phyloP scores from a whole-genome alignment of 1,139 yeast species.

The Arxiozyma telluris region DNA sequence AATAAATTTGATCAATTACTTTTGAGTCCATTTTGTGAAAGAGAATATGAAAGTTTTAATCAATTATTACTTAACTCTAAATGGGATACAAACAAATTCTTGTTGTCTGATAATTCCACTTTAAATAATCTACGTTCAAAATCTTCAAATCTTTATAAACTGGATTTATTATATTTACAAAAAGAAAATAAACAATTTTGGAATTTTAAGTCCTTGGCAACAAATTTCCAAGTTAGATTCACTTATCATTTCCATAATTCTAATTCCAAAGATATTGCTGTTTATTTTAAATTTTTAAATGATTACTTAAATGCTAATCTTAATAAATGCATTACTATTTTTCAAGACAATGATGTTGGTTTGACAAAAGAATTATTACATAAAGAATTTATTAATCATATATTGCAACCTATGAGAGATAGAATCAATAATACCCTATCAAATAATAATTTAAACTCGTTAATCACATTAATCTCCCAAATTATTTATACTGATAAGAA shows the following conservation, averaged over 20 bases:
- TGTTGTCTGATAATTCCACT: slow-evolving; percentile 12
- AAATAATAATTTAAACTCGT: slow-evolving; percentile 18
- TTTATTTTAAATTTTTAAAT: slow-evolving; percentile 50
- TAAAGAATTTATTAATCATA: slow-evolving; percentile 31
- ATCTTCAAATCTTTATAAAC: slow-evolving; percentile 30
- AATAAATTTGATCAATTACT: slow-evolving; percentile 6
- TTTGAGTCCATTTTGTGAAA: slow-evolving; percentile 3
- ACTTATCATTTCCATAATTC: slow-evolving; percentile 58
- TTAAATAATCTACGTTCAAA: slow-evolving; percentile 10
- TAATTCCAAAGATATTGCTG: slow-evolving; percentile 32
- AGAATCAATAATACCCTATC: slow-evolving; percentile 26
- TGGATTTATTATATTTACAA: slow-evolving; percentile 36
- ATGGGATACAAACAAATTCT: slow-evolving; percentile 24
- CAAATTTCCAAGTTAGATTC: slow-evolving; percentile 54
- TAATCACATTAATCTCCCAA: slow-evolving; percentile 25
- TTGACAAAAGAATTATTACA: slow-evolving; percentile 22
- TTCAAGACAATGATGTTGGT: slow-evolving; percentile 19
- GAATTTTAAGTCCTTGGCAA: slow-evolving; percentile 50
- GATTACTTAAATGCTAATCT: slow-evolving; percentile 29
- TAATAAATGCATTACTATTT: slow-evolving; percentile 26
- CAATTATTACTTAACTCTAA: slow-evolving; percentile 15
- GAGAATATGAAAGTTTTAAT: slow-evolving; percentile 7
- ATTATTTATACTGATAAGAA: slow-evolving; percentile 28
- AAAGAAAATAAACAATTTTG: slow-evolving; percentile 43
- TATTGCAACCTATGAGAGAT: slow-evolving; percentile 29